phyloP scores from a whole-genome alignment of 169 alveolate genomes.

The Eimeria sp. region DNA sequence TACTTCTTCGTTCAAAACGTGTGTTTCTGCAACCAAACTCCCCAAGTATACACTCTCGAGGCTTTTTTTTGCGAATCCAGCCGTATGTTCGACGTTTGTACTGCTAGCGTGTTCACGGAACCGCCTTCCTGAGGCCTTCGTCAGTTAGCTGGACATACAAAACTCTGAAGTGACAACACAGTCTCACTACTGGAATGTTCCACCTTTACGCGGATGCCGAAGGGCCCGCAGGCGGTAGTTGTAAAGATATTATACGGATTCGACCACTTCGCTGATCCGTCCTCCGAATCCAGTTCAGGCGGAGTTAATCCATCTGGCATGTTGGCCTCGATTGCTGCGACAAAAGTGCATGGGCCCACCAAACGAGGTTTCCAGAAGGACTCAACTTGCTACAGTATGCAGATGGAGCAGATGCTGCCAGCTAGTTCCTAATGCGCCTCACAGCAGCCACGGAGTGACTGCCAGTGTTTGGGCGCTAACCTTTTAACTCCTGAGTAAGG shows the following conservation, averaged over 20 bases:
- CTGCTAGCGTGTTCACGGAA: not conserved
- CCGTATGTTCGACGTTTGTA: no score
- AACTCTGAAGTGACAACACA: not conserved
- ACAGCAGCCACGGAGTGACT: not conserved
- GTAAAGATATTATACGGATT: slow-evolving; percentile 71
- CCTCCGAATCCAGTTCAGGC: slow-evolving; percentile 1
- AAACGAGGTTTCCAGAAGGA: not conserved
- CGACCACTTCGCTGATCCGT: slow-evolving; percentile 24
- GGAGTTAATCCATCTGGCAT: not conserved
- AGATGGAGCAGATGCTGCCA: not conserved
- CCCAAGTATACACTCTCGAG: not conserved
- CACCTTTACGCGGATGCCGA: slow-evolving; percentile 55
- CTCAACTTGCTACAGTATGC: not conserved
- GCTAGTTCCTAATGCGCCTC: not conserved
- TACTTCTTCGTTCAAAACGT: slow-evolving; percentile 69
- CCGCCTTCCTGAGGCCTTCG: not conserved
- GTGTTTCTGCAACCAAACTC: slow-evolving; percentile 56
- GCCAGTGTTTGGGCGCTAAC: not conserved
- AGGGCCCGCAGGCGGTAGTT: slow-evolving; percentile 78
- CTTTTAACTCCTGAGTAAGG: slow-evolving; percentile 18
- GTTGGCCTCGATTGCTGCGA: slow-evolving; percentile 52
- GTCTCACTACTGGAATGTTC: slow-evolving; percentile 79
- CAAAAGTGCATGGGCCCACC: not conserved
- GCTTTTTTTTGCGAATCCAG: not conserved
- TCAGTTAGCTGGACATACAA: not conserved